Percentiles rank a stretch among this genome's conserved stretches.
Conservation (phyloP, 2,329 filamentous ascomycete genomes). For the Pochonia chlamydosporia region DNA sequence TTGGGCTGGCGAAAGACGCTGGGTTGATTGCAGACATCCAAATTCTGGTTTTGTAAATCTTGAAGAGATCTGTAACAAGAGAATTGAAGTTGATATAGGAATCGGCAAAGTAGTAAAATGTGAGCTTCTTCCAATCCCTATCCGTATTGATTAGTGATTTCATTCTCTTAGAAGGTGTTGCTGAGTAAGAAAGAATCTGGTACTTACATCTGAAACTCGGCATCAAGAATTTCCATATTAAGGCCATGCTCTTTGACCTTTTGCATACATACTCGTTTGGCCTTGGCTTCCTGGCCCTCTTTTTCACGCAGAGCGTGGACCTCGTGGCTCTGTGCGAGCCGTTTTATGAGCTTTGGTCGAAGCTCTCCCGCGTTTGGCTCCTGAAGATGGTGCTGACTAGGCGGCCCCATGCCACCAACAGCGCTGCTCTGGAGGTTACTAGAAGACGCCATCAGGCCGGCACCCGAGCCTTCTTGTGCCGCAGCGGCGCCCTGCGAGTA, state of each 20-base stretch:
- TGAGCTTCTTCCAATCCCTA: conserved; percentile 99
- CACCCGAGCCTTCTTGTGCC: conserved; percentile 53
- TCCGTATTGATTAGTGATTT: conserved; percentile 10
- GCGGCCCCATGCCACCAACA: conserved; percentile 72
- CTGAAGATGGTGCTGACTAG: conserved; percentile 66
- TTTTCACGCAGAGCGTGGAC: conserved; percentile 86
- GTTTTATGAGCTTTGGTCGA: conserved; percentile 95
- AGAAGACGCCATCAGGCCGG: conserved; percentile 57
- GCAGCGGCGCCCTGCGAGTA: conserved; percentile 76
- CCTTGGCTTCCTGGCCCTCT: conserved; percentile 95
- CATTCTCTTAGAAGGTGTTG: not conserved
- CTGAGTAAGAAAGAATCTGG: not conserved
- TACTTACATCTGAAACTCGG: conserved; percentile 94
- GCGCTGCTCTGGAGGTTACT: conserved; percentile 63
- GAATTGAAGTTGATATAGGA: conserved; percentile 99
- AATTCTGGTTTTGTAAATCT: conserved; percentile 98
- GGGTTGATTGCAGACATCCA: conserved; percentile 99
- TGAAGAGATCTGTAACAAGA: conserved; percentile 94
- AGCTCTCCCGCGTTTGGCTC: conserved; percentile 69
- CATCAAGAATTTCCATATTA: conserved; percentile 98
- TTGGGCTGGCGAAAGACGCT: conserved; percentile 82
- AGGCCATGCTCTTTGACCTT: conserved; percentile 92
- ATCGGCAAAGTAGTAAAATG: conserved; percentile 98
- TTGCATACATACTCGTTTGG: conserved; percentile 92
- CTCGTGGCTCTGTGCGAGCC: conserved; percentile 86